phyloP scores from a whole-genome alignment of 2,329 filamentous ascomycete genomes.

The Cytospora leucostoma region DNA sequence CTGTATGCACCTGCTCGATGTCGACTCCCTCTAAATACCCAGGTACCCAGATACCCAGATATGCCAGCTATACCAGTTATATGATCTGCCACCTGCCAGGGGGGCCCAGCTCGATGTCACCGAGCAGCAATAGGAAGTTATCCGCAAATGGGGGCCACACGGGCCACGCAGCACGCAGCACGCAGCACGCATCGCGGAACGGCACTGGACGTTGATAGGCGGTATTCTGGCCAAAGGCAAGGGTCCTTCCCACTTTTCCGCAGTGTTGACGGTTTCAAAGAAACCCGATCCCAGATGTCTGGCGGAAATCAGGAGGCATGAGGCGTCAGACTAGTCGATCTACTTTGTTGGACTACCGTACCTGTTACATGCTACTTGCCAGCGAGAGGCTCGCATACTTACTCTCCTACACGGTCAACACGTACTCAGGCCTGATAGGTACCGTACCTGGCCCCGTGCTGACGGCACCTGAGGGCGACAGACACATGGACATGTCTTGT shows the following conservation, averaged over 20 bases:
- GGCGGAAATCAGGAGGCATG: too few species aligned
- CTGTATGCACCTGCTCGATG: background rate
- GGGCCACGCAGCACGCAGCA: constrained; percentile 8
- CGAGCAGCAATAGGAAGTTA: constrained; percentile 11
- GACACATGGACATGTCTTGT: too few species aligned
- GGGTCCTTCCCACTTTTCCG: constrained; percentile 8
- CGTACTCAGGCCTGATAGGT: too few species aligned
- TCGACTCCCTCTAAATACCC: background rate
- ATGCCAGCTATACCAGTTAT: background rate
- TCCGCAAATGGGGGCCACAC: constrained; percentile 7
- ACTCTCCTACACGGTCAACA: too few species aligned
- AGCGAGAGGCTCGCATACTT: too few species aligned
- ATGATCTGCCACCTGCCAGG: too few species aligned
- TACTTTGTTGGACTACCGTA: too few species aligned
- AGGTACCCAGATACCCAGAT: background rate
- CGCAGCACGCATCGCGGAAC: background rate
- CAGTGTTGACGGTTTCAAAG: constrained; percentile 3
- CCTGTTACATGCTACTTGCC: too few species aligned
- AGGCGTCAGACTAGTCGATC: too few species aligned
- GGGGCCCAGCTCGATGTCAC: background rate
- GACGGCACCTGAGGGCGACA: too few species aligned
- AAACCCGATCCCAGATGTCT: too few species aligned
- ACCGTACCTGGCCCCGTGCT: too few species aligned
- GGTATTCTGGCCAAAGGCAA: background rate
- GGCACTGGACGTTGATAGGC: constrained; percentile 2